A percentile compares a stretch with the other conserved stretches of the same genome.
phyloP scores from a whole-genome alignment of 768 basidiomycete species.

The Auricularia heimuer region DNA sequence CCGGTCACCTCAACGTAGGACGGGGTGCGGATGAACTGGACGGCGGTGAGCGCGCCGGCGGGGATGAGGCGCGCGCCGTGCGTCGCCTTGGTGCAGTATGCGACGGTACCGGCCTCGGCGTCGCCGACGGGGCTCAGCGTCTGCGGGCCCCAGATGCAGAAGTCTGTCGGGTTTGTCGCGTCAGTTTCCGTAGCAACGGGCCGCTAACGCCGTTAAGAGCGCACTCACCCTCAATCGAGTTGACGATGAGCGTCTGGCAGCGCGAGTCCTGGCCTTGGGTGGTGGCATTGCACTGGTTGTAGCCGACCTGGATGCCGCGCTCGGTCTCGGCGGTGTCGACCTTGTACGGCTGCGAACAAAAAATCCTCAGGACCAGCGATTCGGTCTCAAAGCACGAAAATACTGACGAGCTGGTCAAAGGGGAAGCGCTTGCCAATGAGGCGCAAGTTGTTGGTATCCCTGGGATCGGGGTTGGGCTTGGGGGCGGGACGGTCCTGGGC shows the following conservation, averaged over 20 bases:
- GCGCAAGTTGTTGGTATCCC: background rate
- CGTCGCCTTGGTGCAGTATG: slow-evolving; percentile 64
- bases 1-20: slow-evolving; percentile 55
- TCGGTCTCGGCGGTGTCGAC: slow-evolving; percentile 23
- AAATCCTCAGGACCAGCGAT: background rate
- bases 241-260: slow-evolving; percentile 64
- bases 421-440: background rate
- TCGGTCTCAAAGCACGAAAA: background rate
- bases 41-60: slow-evolving; percentile 46
- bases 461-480: background rate
- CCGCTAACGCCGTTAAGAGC: background rate
- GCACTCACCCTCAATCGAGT: slow-evolving; percentile 34
- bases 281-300: slow-evolving; percentile 59
- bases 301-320: slow-evolving; percentile 53
- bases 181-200: no score
- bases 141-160: slow-evolving; percentile 58
- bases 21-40: slow-evolving; percentile 52
- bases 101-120: slow-evolving; percentile 60
- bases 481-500: background rate
- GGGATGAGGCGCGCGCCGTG: slow-evolving; percentile 69
- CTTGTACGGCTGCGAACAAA: slow-evolving; percentile 17
- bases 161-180: slow-evolving; percentile 33
- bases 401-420: background rate
- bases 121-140: slow-evolving; percentile 48
- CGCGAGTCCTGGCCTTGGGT: slow-evolving; percentile 50